Base-by-base conservation (phyloP, 495 filamentous ascomycete species). In the Daldinia decipiens region DNA sequence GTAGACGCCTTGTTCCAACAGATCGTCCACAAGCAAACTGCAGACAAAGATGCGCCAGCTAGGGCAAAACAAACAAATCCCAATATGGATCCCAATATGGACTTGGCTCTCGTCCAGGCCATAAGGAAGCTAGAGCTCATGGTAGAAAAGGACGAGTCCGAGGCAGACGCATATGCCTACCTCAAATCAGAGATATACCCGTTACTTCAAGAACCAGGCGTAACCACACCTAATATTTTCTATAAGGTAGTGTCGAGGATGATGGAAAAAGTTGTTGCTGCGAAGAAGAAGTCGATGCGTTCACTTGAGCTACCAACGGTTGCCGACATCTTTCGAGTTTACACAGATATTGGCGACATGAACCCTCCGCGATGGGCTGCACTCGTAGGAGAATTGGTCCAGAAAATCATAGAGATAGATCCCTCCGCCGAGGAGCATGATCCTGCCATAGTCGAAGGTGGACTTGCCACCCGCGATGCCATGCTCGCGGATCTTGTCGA, bases 121-220 rank as follows among this genome's bases (percentile, higher is more conserved):
- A 74, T 76, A 17, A 74, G 76, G 31, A 74, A 73, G 47, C 71
- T 84, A 27, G 74, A 78, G 60, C 67, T 70, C 17, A 83, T 82
- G 76, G 39, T 85, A 13, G 69, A 76, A 1, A 67, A 60, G 3
- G 70, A 70, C 40, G 38, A 55, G 15, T 59, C 79, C 1, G 58
- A 70, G 7, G 36, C 62, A 11, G 74, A 79, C 1, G 74, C 81
- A 12, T 87, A 79, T 68, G 17, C 56, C 7, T 81, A 78, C 54
- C 83, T 85, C 63, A 73, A 79, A 12, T 62, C 78, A 19, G 73
- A 77, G n/a, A 72, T 83, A 24, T 73, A 76, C 19, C 81, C 80
- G 15, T 68, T 70, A 36, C 54, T 79, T 21, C 47, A 26, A 13
- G 26, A 74, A 13, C 59, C 68, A 3, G 70, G 62, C 34, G 38